phyloP scores from a whole-genome alignment of 2,329 filamentous ascomycete species.

The Scytalidium lignicola region DNA sequence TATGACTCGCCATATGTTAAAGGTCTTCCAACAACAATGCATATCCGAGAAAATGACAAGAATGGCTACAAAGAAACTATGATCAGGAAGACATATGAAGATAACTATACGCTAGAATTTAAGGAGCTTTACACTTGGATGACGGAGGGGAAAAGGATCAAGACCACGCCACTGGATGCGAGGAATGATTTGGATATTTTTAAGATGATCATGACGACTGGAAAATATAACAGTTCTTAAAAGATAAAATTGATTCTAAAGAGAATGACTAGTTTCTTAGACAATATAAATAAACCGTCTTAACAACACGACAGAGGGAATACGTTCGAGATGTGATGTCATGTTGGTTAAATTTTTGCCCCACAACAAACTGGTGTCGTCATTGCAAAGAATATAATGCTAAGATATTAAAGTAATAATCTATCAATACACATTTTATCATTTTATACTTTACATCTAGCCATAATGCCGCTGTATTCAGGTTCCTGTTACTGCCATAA shows the following conservation, averaged over 20 bases:
- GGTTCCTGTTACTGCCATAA: conserved; percentile 44
- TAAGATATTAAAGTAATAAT: no score
- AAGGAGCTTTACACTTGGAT: conserved; percentile 27
- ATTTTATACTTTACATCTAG: not conserved
- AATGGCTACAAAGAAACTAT: conserved; percentile 7
- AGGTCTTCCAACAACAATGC: conserved; percentile 45
- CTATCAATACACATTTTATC: not conserved
- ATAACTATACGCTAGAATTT: conserved; percentile 34
- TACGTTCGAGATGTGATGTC: no score
- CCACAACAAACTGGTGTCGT: no score
- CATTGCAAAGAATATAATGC: no score
- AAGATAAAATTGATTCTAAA: no score
- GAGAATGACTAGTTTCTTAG: no score
- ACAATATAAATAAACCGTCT: no score
- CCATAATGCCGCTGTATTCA: conserved; percentile 5
- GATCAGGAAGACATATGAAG: conserved; percentile 36
- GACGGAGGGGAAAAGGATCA: conserved; percentile 21
- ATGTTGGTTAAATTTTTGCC: no score
- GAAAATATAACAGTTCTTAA: not conserved
- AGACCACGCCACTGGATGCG: conserved; percentile 27
- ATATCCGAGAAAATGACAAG: conserved; percentile 21
- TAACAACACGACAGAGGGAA: no score
- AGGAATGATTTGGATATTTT: conserved; percentile 14
- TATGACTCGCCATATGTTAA: conserved; percentile 57
- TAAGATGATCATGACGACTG: conserved; percentile 13